These are phyloP conservation scores for Meripilus lineatus DNA, from an alignment of 1,284 basidiomycete species.

Conservation along the genomic window DNA sequence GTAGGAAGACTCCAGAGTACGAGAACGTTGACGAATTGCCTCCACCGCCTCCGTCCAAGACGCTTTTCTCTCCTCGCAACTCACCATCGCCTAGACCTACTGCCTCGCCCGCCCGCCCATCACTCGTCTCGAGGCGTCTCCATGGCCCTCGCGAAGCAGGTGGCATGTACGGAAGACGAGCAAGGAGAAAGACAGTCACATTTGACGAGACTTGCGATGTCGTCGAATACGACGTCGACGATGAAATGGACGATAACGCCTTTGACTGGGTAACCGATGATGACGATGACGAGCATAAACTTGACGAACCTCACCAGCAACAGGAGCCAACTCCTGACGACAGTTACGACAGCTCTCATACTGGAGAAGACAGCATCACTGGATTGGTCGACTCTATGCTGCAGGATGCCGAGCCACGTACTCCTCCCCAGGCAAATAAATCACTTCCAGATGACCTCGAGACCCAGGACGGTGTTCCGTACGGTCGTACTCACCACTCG, in stretches of 20 bases:
- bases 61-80: constrained; percentile 9
- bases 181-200: constrained; percentile 76
- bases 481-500: constrained; percentile 65
- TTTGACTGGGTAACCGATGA: constrained; percentile 38
- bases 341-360: constrained; percentile 28
- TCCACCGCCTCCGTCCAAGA: constrained; percentile 25
- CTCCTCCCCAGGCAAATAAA: constrained; percentile 19
- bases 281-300: constrained; percentile 41
- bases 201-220: constrained; percentile 87
- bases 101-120: constrained; percentile 60
- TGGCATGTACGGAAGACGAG: constrained; percentile 37
- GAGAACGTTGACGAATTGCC: constrained; percentile 24
- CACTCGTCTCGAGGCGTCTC: constrained; percentile 75
- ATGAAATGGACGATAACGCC: constrained; percentile 30
- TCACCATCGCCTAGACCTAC: constrained; percentile 20
- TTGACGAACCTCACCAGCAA: constrained; percentile 15
- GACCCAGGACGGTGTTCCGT: constrained; percentile 60
- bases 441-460: constrained; percentile 37
- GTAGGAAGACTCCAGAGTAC: constrained; percentile 12
- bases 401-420: constrained; percentile 24
- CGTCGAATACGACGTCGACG: constrained; percentile 75
- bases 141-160: constrained; percentile 76
- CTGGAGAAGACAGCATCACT: constrained; percentile 48
- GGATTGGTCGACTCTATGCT: constrained; percentile 63
- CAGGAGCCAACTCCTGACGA: constrained; percentile 17